Conservation (phyloP, 768 basidiomycete genomes). For the Postia placenta region DNA sequence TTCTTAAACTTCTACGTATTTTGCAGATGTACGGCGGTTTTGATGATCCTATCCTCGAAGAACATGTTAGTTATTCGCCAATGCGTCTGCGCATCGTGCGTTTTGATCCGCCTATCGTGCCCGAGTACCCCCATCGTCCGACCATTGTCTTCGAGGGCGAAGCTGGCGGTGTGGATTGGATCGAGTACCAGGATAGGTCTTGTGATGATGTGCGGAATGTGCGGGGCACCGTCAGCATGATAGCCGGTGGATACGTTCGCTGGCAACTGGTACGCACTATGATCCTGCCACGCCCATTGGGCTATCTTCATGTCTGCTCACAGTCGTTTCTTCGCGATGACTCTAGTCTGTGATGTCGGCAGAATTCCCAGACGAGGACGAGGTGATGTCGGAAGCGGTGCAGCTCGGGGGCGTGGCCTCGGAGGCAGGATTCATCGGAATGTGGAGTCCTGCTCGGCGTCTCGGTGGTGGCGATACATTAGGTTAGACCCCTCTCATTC, state of each 20-base stretch:
- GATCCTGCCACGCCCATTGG: too few species aligned
- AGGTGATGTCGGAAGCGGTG: constrained; percentile 48
- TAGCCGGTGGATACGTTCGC: constrained; percentile 42
- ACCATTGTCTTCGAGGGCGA: constrained; percentile 46
- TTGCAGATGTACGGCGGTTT: constrained; percentile 8
- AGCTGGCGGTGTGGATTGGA: constrained; percentile 25
- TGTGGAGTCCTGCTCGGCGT: constrained; percentile 49
- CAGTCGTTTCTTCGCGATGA: too few species aligned
- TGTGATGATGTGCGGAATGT: constrained; percentile 31
- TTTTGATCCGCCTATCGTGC: constrained; percentile 18
- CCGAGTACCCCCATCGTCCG: constrained; percentile 30
- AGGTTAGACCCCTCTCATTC: constrained; percentile 28
- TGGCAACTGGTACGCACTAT: constrained; percentile 46
- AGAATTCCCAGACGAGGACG: constrained; percentile 8
- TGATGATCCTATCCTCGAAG: constrained; percentile 21
- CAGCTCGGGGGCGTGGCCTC: constrained; percentile 53
- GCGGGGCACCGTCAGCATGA: constrained; percentile 41
- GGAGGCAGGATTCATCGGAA: constrained; percentile 43
- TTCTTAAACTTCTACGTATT: too few species aligned
- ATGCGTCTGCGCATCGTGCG: constrained; percentile 34
- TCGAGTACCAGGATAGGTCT: neutral
- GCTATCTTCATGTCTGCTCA: neutral
- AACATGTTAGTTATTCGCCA: constrained; percentile 47
- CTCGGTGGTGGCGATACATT: constrained; percentile 40
- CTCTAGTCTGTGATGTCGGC: neutral